Conservation (phyloP, 768 basidiomycete genomes). For the Nidularia pulvinata region DNA sequence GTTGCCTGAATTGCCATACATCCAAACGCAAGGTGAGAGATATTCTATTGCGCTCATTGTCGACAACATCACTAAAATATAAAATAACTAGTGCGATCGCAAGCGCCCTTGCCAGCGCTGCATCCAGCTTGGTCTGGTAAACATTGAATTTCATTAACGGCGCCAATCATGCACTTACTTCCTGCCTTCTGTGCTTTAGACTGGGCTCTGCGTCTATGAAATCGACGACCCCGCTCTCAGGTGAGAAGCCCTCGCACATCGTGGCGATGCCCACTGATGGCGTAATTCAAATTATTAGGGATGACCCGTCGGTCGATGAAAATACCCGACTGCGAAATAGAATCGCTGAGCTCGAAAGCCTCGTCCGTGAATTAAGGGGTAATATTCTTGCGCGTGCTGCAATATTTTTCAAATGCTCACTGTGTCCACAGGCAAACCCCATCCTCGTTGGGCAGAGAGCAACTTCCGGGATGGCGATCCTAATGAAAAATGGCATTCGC, state of each 20-base stretch:
- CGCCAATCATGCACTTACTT: not conserved
- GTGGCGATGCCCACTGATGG: not conserved
- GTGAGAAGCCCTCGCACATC: slow-evolving; percentile 26
- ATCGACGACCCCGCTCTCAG: slow-evolving; percentile 86
- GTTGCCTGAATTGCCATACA: slow-evolving; percentile 88
- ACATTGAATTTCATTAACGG: slow-evolving; percentile 9
- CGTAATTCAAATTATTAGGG: slow-evolving; percentile 37
- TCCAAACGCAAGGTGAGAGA: slow-evolving; percentile 84
- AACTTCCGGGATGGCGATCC: slow-evolving; percentile 81
- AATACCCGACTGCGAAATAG: slow-evolving; percentile 82
- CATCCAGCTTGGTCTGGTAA: slow-evolving; percentile 85
- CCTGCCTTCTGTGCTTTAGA: slow-evolving; percentile 38
- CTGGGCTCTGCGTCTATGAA: slow-evolving; percentile 94
- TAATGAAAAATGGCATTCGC: slow-evolving; percentile 85
- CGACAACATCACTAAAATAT: slow-evolving; percentile 6
- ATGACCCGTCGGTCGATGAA: slow-evolving; percentile 89
- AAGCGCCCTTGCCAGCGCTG: slow-evolving; percentile 91
- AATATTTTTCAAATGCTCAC: not conserved
- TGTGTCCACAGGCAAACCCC: slow-evolving; percentile 66
- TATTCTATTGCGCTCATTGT: slow-evolving; percentile 5
- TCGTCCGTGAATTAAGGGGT: slow-evolving; percentile 89
- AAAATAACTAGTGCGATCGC: slow-evolving; percentile 72
- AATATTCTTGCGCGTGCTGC: slow-evolving; percentile 7
- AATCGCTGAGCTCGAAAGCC: slow-evolving; percentile 91
- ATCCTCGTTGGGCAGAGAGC: slow-evolving; percentile 84